phyloP scores from a whole-genome alignment of 2,329 filamentous ascomycete genomes.

The Venturiaceae sp. region DNA sequence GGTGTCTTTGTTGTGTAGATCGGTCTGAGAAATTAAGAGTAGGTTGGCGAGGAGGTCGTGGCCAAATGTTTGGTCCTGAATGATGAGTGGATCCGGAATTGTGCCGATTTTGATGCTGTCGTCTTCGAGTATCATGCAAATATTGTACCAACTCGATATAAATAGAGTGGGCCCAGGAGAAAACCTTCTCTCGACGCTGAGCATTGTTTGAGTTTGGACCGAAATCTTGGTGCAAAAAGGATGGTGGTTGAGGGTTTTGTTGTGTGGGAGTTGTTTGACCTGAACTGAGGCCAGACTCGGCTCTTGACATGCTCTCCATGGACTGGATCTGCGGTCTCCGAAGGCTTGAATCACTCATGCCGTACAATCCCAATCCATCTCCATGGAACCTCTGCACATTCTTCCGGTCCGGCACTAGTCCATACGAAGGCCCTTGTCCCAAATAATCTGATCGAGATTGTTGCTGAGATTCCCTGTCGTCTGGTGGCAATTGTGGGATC shows the following conservation, averaged over 20 bases:
- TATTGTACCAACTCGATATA: conserved; percentile 39
- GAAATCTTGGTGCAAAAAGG: conserved; percentile 20
- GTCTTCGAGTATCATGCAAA: conserved; percentile 34
- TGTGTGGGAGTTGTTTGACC: conserved; percentile 4
- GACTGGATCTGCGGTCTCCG: not conserved
- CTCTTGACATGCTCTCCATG: not conserved
- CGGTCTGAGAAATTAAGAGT: conserved; percentile 37
- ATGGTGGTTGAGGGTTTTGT: not conserved
- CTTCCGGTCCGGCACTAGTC: not conserved
- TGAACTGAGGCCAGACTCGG: conserved; percentile 4
- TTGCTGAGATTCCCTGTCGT: not conserved
- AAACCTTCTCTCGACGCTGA: conserved; percentile 33
- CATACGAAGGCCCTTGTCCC: not conserved
- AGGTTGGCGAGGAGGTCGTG: conserved; percentile 50
- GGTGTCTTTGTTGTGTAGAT: conserved; percentile 18
- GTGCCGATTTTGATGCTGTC: not conserved
- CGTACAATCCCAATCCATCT: not conserved
- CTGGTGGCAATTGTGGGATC: not conserved
- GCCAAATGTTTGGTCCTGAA: conserved; percentile 48
- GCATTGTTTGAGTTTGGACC: conserved; percentile 31
- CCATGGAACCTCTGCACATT: not conserved
- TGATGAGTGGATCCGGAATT: conserved; percentile 12
- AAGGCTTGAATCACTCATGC: not conserved
- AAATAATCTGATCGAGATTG: not conserved
- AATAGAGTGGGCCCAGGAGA: conserved; percentile 35